A percentile compares a stretch with the other conserved stretches of the same genome.
phyloP scores from a whole-genome alignment of 441 rosid species.

The Manihot esculenta region DNA sequence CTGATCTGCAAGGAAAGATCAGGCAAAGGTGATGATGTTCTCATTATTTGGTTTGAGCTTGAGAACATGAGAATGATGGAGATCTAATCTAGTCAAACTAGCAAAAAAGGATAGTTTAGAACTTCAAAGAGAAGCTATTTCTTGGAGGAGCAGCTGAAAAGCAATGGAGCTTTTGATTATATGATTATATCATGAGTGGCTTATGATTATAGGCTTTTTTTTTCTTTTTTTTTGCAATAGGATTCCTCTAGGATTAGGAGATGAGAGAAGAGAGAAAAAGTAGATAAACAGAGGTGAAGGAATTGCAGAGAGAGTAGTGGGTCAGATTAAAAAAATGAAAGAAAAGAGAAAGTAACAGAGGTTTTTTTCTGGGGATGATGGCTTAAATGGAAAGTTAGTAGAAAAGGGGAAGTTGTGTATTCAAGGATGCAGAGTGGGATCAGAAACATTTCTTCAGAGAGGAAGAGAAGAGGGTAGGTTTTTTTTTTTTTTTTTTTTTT shows the following conservation, averaged over 20 bases:
- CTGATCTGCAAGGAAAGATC: constrained; percentile 94
- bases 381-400: constrained; percentile 47
- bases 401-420: constrained; percentile 44
- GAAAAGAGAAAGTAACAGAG: constrained; percentile 42
- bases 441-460: constrained; percentile 30
- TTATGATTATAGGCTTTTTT: constrained; percentile 63
- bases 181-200: constrained; percentile 93
- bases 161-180: constrained; percentile 19
- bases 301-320: constrained; percentile 26
- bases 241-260: constrained; percentile 43
- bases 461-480: neutral
- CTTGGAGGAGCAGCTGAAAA: constrained; percentile 23
- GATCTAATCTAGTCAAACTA: constrained; percentile 28
- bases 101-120: neutral
- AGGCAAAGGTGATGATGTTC: constrained; percentile 40
- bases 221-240: too few species aligned
- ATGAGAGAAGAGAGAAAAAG: neutral
- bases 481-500: neutral
- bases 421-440: constrained; percentile 39
- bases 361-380: constrained; percentile 46
- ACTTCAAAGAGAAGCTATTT: too few species aligned
- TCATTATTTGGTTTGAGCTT: constrained; percentile 38
- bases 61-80: constrained; percentile 29
- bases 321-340: constrained; percentile 25
- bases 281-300: constrained; percentile 18